Conservation (phyloP, 371 early-diverging fungal genomes). For the Circinella umbellata region DNA sequence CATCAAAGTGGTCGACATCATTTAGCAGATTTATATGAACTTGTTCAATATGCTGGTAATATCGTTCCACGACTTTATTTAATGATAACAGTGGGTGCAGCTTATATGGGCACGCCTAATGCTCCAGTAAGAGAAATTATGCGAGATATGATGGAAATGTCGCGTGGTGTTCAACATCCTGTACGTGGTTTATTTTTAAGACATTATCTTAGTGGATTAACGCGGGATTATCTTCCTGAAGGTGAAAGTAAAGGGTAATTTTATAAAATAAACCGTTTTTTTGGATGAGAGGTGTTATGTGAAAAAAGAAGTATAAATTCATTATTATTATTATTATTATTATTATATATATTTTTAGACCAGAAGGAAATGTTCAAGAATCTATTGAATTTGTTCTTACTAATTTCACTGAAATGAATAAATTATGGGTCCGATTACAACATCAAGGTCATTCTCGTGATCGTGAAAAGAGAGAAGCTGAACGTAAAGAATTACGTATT, state of each 20-base stretch:
- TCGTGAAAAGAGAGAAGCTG: constrained; percentile 91
- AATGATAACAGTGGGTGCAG: constrained; percentile 96
- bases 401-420: constrained; percentile 98
- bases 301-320: no score
- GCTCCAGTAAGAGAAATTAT: constrained; percentile 94
- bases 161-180: constrained; percentile 96
- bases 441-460: constrained; percentile 94
- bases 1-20: constrained; percentile 86
- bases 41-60: constrained; percentile 96
- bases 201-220: constrained; percentile 91
- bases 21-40: constrained; percentile 93
- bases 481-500: constrained; percentile 91
- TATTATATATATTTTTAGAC: constrained; percentile 54
- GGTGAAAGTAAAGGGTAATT: constrained; percentile 58
- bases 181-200: constrained; percentile 94
- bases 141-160: constrained; percentile 98
- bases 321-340: no score
- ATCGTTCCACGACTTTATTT: constrained; percentile 95
- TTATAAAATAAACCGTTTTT: no score
- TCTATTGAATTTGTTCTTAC: constrained; percentile 92
- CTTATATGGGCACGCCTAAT: constrained; percentile 86
- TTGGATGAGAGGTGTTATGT: background rate
- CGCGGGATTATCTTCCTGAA: constrained; percentile 85
- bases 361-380: constrained; percentile 86
- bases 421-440: constrained; percentile 97